Evolutionary conservation across 805 yeast genomes (phyloP), one percentile per base, ranked within the genome.

Genomic region (Teunomyces tritomae): DNA sequence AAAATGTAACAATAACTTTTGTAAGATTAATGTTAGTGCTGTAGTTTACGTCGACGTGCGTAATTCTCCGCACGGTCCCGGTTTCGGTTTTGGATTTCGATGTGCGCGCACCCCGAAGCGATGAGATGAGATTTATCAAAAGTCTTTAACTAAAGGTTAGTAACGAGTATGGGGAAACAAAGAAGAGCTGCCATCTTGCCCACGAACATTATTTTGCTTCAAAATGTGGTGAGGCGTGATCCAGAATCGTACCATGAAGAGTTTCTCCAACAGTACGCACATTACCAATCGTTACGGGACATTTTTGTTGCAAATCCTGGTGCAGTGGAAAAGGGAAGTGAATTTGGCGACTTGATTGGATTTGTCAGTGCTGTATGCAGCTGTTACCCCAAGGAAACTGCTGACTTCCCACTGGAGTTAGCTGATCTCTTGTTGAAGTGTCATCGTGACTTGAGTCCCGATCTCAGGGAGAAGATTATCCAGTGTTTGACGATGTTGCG

Each of bases 221-320:
- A 94, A 70, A 94, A 94, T 65, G 76, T 94, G 54, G 96, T 94
- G 8, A 85, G 91, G 57, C 78, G 97, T 58, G 99, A 94, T 65
- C 97, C 99, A 2, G 87, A 80, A 57, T 91, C 98, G 0, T 94
- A 94, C 64, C 82, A 83, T 50, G 99, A 94, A 67, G 99, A 94
- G 67, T 94, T 94, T 66, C 66, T 86, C 34, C 94, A 90, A 58
- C 99, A 94, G 64, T 89, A 85, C 63, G 81, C 94, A 45, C 98
- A 94, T 65, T 94, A 94, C 67, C 90, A 86, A 63, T 87, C 98
- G 2, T 71, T 90, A 49, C 76, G 96, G 65, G 98, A 92, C 59
- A 87, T 94, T 49, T 89, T 87, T 61, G 71, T 89, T 64, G 70
- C 84, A 51, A 87, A 87, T 64, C 90, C 91, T 1, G 48, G 69